Evolutionary conservation across 1,139 yeast species (phyloP).

Genomic region (Nakaseomyces kungkrabaensis): DNA sequence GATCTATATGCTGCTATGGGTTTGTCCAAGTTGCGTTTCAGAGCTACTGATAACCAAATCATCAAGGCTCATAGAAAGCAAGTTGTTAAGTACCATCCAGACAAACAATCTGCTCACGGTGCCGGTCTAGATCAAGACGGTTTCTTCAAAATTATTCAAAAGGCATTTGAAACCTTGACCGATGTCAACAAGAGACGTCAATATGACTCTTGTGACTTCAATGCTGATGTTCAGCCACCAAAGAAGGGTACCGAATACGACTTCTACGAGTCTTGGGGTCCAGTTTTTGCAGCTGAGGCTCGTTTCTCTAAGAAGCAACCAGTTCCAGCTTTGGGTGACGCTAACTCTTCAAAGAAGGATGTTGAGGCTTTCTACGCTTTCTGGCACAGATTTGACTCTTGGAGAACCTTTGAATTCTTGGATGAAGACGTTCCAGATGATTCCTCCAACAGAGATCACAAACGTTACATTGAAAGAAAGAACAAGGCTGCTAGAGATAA

Average conservation of each 20-base stretch:
- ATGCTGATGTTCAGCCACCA: conserved; percentile 80
- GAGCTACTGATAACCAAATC: conserved; percentile 86
- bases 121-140: conserved; percentile 90
- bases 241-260: conserved; percentile 53
- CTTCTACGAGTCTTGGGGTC: conserved; percentile 87
- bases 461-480: conserved; percentile 96
- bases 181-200: conserved; percentile 84
- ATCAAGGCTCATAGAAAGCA: conserved; percentile 96
- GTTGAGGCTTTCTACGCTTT: conserved; percentile 83
- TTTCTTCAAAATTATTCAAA: conserved; percentile 96
- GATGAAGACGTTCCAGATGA: conserved; percentile 99
- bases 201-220: conserved; percentile 88
- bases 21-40: conserved; percentile 79
- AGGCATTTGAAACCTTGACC: conserved; percentile 83
- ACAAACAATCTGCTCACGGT: conserved; percentile 69
- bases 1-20: conserved; percentile 96
- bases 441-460: conserved; percentile 97
- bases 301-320: conserved; percentile 89
- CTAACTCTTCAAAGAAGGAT: conserved; percentile 61
- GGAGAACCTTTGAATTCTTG: conserved; percentile 97
- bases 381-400: conserved; percentile 94
- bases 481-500: conserved; percentile 94
- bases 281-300: conserved; percentile 81
- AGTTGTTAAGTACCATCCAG: conserved; percentile 96
- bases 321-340: conserved; percentile 70